A percentile compares a stretch with the other conserved stretches of the same genome.
These are phyloP conservation scores for Triticum turgidum DNA, from an alignment of 176 grass and related monocot species.

Conservation along the genomic window DNA sequence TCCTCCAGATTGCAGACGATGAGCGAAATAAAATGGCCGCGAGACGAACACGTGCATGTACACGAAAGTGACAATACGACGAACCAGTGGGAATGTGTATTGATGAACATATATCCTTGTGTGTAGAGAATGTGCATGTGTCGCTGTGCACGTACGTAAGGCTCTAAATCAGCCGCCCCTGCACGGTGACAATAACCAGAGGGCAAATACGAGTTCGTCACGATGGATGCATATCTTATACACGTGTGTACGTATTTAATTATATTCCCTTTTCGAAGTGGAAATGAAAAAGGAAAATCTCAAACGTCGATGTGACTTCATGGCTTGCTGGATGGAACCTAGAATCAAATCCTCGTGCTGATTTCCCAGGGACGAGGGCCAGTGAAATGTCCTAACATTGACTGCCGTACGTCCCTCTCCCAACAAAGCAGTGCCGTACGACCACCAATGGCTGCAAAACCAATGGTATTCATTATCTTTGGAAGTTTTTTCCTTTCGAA, in stretches of 20 bases:
- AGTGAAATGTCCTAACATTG: no score
- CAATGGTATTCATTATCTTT: no score
- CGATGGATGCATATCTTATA: neutral
- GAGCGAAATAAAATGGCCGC: no score
- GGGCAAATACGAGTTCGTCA: neutral
- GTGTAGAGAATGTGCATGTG: neutral
- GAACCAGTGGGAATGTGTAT: no score
- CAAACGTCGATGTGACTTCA: slow-evolving; percentile 11
- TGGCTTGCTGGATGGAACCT: neutral
- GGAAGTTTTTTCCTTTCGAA: no score
- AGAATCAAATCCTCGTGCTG: slow-evolving; percentile 19
- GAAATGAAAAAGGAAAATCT: neutral
- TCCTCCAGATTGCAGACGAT: no score
- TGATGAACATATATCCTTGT: neutral
- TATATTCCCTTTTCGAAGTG: neutral
- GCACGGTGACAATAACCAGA: neutral
- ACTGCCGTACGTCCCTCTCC: no score
- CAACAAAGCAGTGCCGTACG: neutral
- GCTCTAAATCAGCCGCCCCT: no score
- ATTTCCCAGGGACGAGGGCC: neutral
- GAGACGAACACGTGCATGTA: no score
- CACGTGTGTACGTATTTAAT: neutral
- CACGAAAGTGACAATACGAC: no score
- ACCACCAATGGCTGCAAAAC: neutral
- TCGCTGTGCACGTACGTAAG: neutral